These are phyloP conservation scores for Heritiera fomes DNA, from an alignment of 345 rosid species.

Conservation along the genomic window DNA sequence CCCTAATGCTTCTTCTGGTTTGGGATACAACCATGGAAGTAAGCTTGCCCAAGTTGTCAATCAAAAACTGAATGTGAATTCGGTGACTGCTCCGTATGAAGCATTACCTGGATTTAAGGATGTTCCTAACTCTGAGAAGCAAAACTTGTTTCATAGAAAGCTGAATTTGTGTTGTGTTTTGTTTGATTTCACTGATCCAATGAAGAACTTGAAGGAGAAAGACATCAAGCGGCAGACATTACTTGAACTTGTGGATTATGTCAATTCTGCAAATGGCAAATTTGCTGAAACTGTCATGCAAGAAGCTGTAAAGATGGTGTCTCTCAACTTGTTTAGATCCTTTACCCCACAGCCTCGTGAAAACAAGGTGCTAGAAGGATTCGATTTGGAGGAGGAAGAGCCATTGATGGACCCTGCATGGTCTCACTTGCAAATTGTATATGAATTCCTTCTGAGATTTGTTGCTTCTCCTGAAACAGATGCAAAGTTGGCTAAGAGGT, in stretches of 20 bases:
- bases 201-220: constrained; percentile 59
- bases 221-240: constrained; percentile 72
- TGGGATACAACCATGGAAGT: constrained; percentile 33
- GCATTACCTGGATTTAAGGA: constrained; percentile 59
- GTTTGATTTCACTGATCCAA: constrained; percentile 65
- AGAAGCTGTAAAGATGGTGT: constrained; percentile 64
- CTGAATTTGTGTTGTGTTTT: constrained; percentile 54
- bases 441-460: constrained; percentile 64
- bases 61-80: constrained; percentile 37
- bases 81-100: constrained; percentile 42
- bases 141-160: constrained; percentile 50
- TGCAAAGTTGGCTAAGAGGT: constrained; percentile 69
- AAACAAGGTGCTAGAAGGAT: constrained; percentile 54
- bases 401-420: constrained; percentile 75
- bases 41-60: constrained; percentile 31
- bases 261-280: constrained; percentile 54
- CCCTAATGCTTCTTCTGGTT: constrained; percentile 28
- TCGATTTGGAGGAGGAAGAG: constrained; percentile 74
- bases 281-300: constrained; percentile 52
- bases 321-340: constrained; percentile 60
- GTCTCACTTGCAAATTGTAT: constrained; percentile 66
- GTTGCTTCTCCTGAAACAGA: constrained; percentile 75
- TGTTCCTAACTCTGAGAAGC: constrained; percentile 58
- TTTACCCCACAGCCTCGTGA: constrained; percentile 62
- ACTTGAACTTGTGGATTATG: constrained; percentile 69